Conservation (phyloP, 192 early-diverging fungal species). For the Gigaspora rosea region DNA sequence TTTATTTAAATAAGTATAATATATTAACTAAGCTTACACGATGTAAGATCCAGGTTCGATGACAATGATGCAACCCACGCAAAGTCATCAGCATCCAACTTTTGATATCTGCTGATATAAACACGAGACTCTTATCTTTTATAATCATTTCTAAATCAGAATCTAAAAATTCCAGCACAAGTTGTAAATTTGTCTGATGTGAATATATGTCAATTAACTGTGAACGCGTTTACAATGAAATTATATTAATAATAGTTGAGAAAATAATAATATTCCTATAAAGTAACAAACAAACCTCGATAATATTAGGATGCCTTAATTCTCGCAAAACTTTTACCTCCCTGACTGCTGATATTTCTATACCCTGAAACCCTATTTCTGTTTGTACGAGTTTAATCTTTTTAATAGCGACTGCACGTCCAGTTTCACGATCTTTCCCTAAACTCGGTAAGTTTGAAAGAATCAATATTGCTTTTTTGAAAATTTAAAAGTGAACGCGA, state of each 20-base stretch:
- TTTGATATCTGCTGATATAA: constrained; percentile 91
- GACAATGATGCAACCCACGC: constrained; percentile 89
- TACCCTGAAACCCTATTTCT: constrained; percentile 70
- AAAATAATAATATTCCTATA: too few relatives aligned
- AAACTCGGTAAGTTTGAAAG: background rate
- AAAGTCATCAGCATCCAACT: constrained; percentile 98
- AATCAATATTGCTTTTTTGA: too few relatives aligned
- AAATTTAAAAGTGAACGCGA: background rate
- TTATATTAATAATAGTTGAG: too few relatives aligned
- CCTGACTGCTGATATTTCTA: constrained; percentile 93
- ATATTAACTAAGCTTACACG: constrained; percentile 51
- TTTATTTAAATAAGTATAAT: background rate
- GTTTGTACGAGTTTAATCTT: constrained; percentile 94
- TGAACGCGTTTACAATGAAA: too few relatives aligned
- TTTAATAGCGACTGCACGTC: constrained; percentile 89
- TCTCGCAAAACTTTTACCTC: constrained; percentile 95
- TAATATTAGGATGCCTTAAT: constrained; percentile 88
- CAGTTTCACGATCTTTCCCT: constrained; percentile 61
- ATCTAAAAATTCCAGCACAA: constrained; percentile 94
- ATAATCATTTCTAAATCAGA: constrained; percentile 96
- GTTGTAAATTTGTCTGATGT: constrained; percentile 86
- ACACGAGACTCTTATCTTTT: constrained; percentile 87
- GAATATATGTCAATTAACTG: constrained; percentile 92
- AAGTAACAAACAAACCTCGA: constrained; percentile 58
- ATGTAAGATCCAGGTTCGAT: constrained; percentile 88